Conservation (phyloP, 139 green algal species). For the Volvox reticuliferus region DNA sequence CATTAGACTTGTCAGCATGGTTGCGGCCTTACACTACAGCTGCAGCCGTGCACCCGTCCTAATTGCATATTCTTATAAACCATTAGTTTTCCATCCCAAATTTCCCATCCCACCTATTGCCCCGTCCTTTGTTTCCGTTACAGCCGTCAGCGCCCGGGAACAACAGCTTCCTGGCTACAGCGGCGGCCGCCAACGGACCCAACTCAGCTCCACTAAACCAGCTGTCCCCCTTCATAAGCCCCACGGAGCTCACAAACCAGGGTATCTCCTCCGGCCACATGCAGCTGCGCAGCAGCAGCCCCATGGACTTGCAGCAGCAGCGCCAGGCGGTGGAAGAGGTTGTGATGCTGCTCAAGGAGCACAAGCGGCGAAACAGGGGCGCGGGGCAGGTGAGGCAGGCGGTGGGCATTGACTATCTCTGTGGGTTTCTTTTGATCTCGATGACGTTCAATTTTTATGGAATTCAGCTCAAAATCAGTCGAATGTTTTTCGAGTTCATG, state of each 20-base stretch:
- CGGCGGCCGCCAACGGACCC: background rate
- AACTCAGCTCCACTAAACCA: background rate
- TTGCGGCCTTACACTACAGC: no score
- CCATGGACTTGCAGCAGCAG: conserved; percentile 17
- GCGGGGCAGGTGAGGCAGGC: background rate
- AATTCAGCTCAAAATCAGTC: no score
- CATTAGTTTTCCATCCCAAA: no score
- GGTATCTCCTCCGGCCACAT: background rate
- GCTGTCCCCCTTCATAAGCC: background rate
- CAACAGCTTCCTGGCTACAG: background rate
- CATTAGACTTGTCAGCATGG: no score
- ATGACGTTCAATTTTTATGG: no score
- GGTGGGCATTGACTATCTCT: no score
- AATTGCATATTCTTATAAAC: no score
- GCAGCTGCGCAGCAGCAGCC: background rate
- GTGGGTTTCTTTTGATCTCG: no score
- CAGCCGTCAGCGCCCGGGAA: background rate
- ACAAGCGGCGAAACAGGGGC: conserved; percentile 30
- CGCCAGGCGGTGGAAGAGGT: conserved; percentile 39
- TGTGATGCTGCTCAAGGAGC: conserved; percentile 35
- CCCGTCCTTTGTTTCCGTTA: no score
- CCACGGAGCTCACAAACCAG: background rate
- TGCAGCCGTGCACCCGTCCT: no score
- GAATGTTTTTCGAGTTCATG: no score
- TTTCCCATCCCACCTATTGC: no score